Conservation (phyloP, 2,329 filamentous ascomycete species). For the Harringtonia aguacate region DNA sequence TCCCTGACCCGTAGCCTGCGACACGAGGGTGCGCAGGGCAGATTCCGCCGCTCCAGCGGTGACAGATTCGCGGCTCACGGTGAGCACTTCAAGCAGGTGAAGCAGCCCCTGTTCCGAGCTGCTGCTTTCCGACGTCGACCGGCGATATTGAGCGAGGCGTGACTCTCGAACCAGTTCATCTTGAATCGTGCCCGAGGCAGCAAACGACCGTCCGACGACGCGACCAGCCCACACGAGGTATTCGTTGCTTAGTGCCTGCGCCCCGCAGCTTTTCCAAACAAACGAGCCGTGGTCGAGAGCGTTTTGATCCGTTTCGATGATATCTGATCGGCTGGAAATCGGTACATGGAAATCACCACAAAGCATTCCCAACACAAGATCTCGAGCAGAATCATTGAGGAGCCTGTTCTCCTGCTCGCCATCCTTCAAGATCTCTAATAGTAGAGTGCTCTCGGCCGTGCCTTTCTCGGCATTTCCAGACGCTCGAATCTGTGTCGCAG, state of each 20-base stretch:
- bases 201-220: conserved; percentile 75
- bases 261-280: conserved; percentile 67
- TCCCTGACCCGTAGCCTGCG: conserved; percentile 35
- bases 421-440: conserved; percentile 73
- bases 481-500: conserved; percentile 55
- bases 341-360: conserved; percentile 64
- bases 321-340: conserved; percentile 46
- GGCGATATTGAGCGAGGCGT: conserved; percentile 37
- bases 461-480: conserved; percentile 59
- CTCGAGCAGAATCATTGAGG: conserved; percentile 58
- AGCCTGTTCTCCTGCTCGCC: conserved; percentile 50
- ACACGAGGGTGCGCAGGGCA: conserved; percentile 45
- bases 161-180: conserved; percentile 51
- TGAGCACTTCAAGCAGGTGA: conserved; percentile 48
- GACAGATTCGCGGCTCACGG: conserved; percentile 43
- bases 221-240: conserved; percentile 81
- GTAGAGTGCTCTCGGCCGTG: conserved; percentile 66
- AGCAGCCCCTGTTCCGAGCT: conserved; percentile 55
- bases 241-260: conserved; percentile 49
- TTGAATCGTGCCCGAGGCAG: conserved; percentile 59
- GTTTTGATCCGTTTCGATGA: conserved; percentile 56
- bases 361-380: conserved; percentile 61
- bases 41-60: conserved; percentile 51
- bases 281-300: conserved; percentile 52
- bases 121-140: conserved; percentile 30